phyloP scores from a whole-genome alignment of 1,284 basidiomycete genomes.

The Tilletia setariae region DNA sequence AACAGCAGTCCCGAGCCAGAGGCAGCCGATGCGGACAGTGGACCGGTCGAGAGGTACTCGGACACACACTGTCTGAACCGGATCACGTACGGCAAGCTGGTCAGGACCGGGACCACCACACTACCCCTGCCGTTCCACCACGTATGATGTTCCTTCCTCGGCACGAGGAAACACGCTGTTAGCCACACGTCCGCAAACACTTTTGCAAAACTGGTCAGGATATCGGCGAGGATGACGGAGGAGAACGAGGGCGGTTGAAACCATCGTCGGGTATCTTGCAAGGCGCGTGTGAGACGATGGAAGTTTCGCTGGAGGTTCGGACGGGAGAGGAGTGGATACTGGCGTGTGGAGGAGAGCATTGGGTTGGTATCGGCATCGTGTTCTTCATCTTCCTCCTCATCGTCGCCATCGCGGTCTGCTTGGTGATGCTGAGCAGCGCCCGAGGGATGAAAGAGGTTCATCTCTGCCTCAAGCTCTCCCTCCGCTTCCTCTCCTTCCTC shows the following conservation, averaged over 20 bases:
- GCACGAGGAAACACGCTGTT: constrained; percentile 73
- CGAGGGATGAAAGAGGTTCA: not conserved
- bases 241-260: constrained; percentile 72
- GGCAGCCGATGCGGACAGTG: constrained; percentile 15
- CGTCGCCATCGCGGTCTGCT: not conserved
- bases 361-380: not conserved
- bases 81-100: constrained; percentile 86
- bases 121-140: constrained; percentile 47
- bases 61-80: constrained; percentile 89
- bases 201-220: constrained; percentile 93
- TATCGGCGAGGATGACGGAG: constrained; percentile 90
- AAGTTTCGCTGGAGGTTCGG: not conserved
- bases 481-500: not conserved
- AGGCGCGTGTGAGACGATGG: not conserved
- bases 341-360: not conserved
- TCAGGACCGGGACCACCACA: constrained; percentile 70
- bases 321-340: not conserved
- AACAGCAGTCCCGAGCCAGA: not conserved
- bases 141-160: constrained; percentile 42
- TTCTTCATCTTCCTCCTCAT: not conserved
- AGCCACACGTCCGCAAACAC: constrained; percentile 93
- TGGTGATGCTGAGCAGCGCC: too few species aligned
- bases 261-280: constrained; percentile 54
- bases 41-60: constrained; percentile 64
- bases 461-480: not conserved